Evolutionary conservation across 495 filamentous ascomycete genomes (phyloP).

Genomic region (Aspergillus hancockii): DNA sequence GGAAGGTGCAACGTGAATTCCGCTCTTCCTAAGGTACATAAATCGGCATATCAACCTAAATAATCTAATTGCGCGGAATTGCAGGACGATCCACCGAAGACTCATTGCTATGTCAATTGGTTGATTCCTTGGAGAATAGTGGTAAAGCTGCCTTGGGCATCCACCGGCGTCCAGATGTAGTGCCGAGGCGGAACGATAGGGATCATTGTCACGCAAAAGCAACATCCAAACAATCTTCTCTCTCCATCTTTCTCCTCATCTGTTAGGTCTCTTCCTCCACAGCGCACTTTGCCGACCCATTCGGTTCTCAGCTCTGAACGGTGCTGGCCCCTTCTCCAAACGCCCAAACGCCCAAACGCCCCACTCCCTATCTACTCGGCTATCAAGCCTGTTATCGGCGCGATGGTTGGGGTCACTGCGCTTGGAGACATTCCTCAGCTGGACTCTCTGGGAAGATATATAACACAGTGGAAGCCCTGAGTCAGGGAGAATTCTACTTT

Average conservation of each 20-base stretch:
- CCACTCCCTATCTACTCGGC: constrained; percentile 12
- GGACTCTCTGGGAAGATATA: neutral
- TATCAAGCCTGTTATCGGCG: constrained; percentile 4
- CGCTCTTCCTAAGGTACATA: no score
- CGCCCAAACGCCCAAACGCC: neutral
- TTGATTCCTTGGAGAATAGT: neutral
- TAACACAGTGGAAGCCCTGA: neutral
- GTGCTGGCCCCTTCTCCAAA: no score
- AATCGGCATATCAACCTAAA: no score
- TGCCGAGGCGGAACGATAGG: constrained; percentile 11
- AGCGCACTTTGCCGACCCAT: neutral
- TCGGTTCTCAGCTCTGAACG: neutral
- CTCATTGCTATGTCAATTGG: neutral
- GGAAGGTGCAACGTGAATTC: no score
- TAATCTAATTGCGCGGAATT: neutral
- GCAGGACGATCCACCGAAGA: neutral
- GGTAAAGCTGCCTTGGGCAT: neutral
- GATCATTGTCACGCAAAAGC: neutral
- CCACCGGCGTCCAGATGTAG: constrained; percentile 11
- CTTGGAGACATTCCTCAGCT: neutral
- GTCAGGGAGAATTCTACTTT: neutral
- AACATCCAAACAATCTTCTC: neutral
- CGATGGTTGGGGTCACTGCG: constrained; percentile 5
- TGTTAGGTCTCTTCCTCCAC: neutral
- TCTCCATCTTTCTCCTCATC: neutral